Percentiles rank a stretch among this genome's conserved stretches.
phyloP scores from a whole-genome alignment of 2,329 filamentous ascomycete genomes.

The Stromatinia cepivora region DNA sequence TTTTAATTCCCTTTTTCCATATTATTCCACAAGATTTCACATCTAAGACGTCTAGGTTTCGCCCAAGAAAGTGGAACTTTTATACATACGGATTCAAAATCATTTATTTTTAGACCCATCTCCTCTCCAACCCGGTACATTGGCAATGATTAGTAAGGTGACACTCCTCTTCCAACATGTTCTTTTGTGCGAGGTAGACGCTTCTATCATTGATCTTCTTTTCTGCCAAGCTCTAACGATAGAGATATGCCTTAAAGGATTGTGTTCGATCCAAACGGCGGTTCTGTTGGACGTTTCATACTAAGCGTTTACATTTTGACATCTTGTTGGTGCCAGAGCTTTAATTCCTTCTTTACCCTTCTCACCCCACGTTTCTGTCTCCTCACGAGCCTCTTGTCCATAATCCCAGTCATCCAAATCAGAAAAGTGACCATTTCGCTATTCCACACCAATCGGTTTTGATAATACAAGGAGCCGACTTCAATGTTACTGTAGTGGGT shows the following conservation, averaged over 20 bases:
- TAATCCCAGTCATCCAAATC: constrained; percentile 1
- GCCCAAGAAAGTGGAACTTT: constrained; percentile 11
- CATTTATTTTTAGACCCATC: constrained; percentile 22
- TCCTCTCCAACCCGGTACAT: not conserved
- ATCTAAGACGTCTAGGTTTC: constrained; percentile 14
- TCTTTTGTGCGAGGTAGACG: not conserved
- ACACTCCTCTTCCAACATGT: not conserved
- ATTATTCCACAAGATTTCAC: constrained; percentile 14
- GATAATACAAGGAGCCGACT: not conserved
- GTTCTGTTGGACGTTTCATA: constrained; percentile 9
- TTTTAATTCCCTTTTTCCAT: constrained; percentile 5
- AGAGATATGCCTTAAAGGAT: not conserved
- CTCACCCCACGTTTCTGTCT: constrained; percentile 20
- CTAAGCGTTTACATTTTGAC: constrained; percentile 15
- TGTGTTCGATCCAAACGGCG: not conserved
- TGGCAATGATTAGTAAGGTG: constrained; percentile 1
- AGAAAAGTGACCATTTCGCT: not conserved
- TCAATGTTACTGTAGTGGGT: not conserved
- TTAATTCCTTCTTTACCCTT: not conserved
- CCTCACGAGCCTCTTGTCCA: constrained; percentile 4
- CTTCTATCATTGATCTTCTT: not conserved
- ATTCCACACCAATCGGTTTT: not conserved
- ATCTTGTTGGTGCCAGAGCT: constrained; percentile 16
- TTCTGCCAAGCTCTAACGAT: not conserved
- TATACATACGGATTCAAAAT: constrained; percentile 5